phyloP scores from a whole-genome alignment of 2,329 filamentous ascomycete genomes.

The Colletotrichum liriopes region DNA sequence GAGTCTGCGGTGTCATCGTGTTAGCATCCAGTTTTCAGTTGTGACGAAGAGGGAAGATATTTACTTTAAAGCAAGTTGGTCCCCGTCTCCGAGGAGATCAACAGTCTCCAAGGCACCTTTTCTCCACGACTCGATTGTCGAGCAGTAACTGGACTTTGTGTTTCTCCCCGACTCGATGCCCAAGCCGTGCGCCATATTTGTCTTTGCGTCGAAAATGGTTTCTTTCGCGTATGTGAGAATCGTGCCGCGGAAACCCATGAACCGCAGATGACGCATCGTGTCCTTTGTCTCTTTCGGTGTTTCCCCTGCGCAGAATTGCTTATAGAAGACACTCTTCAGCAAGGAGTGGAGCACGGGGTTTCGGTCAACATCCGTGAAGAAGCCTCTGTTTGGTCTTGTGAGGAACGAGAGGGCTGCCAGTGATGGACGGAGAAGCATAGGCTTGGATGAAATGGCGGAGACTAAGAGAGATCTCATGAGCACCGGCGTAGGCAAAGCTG shows the following conservation, averaged over 20 bases:
- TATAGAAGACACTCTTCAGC: slow-evolving; percentile 88
- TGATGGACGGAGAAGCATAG: slow-evolving; percentile 17
- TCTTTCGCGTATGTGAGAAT: slow-evolving; percentile 90
- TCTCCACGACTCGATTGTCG: slow-evolving; percentile 80
- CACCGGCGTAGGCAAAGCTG: slow-evolving; percentile 21
- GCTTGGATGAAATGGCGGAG: slow-evolving; percentile 32
- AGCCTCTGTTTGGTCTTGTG: slow-evolving; percentile 26
- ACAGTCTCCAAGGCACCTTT: slow-evolving; percentile 83
- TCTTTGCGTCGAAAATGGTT: slow-evolving; percentile 76
- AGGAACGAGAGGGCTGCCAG: slow-evolving; percentile 22
- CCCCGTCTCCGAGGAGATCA: slow-evolving; percentile 74
- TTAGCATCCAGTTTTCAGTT: background rate
- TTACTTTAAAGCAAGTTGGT: slow-evolving; percentile 77
- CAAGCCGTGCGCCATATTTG: slow-evolving; percentile 62
- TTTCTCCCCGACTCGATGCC: slow-evolving; percentile 62
- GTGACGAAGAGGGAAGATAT: slow-evolving; percentile 32
- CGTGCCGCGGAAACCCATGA: slow-evolving; percentile 85
- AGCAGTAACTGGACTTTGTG: slow-evolving; percentile 60
- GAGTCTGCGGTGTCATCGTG: slow-evolving; percentile 65
- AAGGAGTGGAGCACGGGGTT: slow-evolving; percentile 80
- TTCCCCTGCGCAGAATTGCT: slow-evolving; percentile 92
- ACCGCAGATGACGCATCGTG: slow-evolving; percentile 77
- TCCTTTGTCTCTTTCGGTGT: slow-evolving; percentile 76
- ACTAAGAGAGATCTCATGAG: slow-evolving; percentile 29
- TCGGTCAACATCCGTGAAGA: slow-evolving; percentile 76